Base-by-base conservation (phyloP, 192 early-diverging fungal species). In the Spizellomyces punctatus region DNA sequence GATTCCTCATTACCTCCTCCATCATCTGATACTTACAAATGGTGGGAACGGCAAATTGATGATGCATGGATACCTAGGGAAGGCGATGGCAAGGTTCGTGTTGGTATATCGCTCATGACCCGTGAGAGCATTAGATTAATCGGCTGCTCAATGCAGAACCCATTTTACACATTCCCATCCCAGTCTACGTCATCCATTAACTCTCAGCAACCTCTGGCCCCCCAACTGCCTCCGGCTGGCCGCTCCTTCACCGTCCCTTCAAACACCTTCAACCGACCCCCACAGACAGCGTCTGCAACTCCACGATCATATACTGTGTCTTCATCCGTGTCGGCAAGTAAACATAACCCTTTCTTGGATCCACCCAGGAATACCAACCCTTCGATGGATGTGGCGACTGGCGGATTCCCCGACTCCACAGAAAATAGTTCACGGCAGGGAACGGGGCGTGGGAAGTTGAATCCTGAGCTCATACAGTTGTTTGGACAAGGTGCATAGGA, bases 21-120 rank as follows among this genome's bases (percentile, higher is more conserved):
- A 8, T 79, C 78, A n/a, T 72, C 78, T 14, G 46, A 64, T 5
- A 50, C 61, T 4, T 48, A 36, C 45, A 47, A 58, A n/a, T 79
- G 78, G 78, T 79, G 78, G 78, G 66, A 64, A 1, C 46, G 60
- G 5, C 58, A 75, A 27, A 36, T 79, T 47, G 78, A 77, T 54
- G 74, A 72, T 10, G 65, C 78, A 6, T 76, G 81, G 75, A 64
- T 78, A 17, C 68, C 69, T 22, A 17, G 54, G 19, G 72, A 74
- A 63, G 72, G 72, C 8, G 21, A 63, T 7, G 74, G 48, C 10
- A 70, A 76, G 49, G 71, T 72, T 21, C 8, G 67, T 46, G 47
- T 41, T 61, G 41, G 61, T 8, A n/a, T 56, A 7, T 56, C 22
- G 6, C 54, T 56, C n/a, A 56, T 56, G 7, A 7, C 4, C 54